phyloP scores from a whole-genome alignment of 2,329 filamentous ascomycete species.

The Pseudopyricularia javanii region DNA sequence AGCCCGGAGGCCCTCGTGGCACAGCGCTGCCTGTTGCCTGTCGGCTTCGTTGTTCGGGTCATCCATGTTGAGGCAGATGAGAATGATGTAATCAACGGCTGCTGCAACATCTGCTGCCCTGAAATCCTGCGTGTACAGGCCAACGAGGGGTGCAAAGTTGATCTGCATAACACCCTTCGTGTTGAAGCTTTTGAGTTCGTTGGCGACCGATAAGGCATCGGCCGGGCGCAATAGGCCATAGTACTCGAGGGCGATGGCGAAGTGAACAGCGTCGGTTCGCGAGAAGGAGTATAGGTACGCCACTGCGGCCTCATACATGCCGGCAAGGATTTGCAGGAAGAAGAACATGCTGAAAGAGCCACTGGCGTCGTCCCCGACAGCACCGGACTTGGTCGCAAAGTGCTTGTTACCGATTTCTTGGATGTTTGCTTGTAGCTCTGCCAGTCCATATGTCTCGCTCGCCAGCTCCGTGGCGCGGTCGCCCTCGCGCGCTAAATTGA shows the following conservation, averaged over 20 bases:
- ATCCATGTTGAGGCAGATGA: conserved; percentile 88
- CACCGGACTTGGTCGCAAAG: conserved; percentile 62
- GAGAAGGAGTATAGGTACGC: conserved; percentile 85
- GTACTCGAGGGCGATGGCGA: conserved; percentile 77
- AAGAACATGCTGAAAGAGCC: conserved; percentile 85
- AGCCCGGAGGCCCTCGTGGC: conserved; percentile 85
- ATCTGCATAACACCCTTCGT: conserved; percentile 66
- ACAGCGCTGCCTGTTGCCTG: conserved; percentile 66
- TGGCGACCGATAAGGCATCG: conserved; percentile 62
- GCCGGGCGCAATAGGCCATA: conserved; percentile 83
- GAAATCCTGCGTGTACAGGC: conserved; percentile 94
- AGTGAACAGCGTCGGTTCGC: conserved; percentile 89
- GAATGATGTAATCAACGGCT: conserved; percentile 81
- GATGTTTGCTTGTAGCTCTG: conserved; percentile 66
- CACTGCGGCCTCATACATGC: conserved; percentile 89
- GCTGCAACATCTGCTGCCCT: conserved; percentile 78
- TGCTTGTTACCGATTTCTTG: conserved; percentile 82
- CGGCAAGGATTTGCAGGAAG: conserved; percentile 78
- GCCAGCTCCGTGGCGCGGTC: conserved; percentile 53
- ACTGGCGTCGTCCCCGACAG: conserved; percentile 48
- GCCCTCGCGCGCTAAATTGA: conserved; percentile 55
- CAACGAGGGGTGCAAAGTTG: conserved; percentile 88
- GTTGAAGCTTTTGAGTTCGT: conserved; percentile 56
- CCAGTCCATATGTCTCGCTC: conserved; percentile 51
- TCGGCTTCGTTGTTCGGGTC: conserved; percentile 40